A percentile compares a stretch with the other conserved stretches of the same genome.
Conservation (phyloP, 352 stramenopile genomes). For the Achlya hypogyna region DNA sequence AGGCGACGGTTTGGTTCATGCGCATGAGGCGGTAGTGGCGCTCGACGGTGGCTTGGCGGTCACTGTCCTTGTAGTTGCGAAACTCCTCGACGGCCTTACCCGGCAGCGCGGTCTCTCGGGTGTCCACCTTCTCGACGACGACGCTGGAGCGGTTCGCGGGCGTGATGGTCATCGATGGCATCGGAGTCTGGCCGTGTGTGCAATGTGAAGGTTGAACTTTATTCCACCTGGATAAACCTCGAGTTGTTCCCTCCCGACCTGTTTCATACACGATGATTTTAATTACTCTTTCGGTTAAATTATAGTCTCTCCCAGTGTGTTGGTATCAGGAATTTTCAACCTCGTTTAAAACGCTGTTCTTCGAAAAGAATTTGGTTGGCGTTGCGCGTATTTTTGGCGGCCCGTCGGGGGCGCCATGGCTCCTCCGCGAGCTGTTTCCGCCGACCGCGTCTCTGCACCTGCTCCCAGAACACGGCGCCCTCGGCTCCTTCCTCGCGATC, state of each 20-base stretch:
- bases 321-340: neutral
- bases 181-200: neutral
- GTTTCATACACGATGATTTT: too few species aligned
- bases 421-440: too few species aligned
- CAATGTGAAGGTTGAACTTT: neutral
- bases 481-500: too few species aligned
- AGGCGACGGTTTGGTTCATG: conserved; percentile 56
- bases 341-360: neutral
- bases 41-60: conserved; percentile 51
- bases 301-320: neutral
- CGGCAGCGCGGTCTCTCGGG: conserved; percentile 11
- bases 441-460: too few species aligned
- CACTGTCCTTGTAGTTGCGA: conserved; percentile 68
- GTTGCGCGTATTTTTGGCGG: neutral
- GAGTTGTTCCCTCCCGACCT: too few species aligned
- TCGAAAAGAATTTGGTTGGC: neutral
- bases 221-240: neutral
- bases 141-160: neutral
- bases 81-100: conserved; percentile 67
- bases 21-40: conserved; percentile 77
- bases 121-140: conserved; percentile 3
- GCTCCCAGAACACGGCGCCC: too few species aligned
- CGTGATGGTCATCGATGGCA: conserved; percentile 8
- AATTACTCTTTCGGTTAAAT: too few species aligned
- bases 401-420: neutral